Evolutionary conservation across 2,329 filamentous ascomycete genomes (phyloP), one percentile per base, ranked within the genome.

Genomic region (Chaetomiaceae sp.): DNA sequence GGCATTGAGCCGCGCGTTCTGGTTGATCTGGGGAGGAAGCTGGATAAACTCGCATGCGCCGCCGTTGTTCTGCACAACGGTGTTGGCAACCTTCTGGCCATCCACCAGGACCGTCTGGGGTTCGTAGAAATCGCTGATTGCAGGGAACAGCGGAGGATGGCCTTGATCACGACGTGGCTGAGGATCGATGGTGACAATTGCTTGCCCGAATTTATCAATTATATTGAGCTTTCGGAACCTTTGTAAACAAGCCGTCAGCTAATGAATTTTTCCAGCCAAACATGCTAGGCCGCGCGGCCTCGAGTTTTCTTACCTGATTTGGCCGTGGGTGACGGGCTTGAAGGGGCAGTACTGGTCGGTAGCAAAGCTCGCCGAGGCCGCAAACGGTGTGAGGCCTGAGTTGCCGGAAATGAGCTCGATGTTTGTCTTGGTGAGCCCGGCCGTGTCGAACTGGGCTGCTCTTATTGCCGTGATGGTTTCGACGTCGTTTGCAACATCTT

Each of bases 201-300:
- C 62, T 43, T 77, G 75, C 1, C 75, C 75, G 41, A 77, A 77
- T 57, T 77, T 77, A 62, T 78, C 75, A 29, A 78, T 63, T 36
- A 78, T 67, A 57, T 75, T 75, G 37, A 79, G 51, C 56, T 76
- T 75, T 2, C 66, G 66, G 55, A 77, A 73, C 9, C 62, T 55
- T 20, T 27, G 25, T 27, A 5, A 27, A 9, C 25, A 27, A n/a
- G n/a, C n/a, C n/a, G n/a, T n/a, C n/a, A n/a, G n/a, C n/a, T n/a
- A n/a, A n/a, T 40, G 6, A 4, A 23, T 21, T 14, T n/a, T 25
- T 16, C 23, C 20, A 40, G 20, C 2, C 10, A 2, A 25, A n/a
- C n/a, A n/a, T n/a, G n/a, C n/a, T n/a, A n/a, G n/a, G n/a, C n/a
- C n/a, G n/a, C n/a, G n/a, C n/a, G n/a, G n/a, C n/a, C n/a, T n/a